Evolutionary conservation across 1,139 yeast genomes (phyloP), one percentile per base, ranked within the genome.

Genomic region (Kodamaea fungicola): DNA sequence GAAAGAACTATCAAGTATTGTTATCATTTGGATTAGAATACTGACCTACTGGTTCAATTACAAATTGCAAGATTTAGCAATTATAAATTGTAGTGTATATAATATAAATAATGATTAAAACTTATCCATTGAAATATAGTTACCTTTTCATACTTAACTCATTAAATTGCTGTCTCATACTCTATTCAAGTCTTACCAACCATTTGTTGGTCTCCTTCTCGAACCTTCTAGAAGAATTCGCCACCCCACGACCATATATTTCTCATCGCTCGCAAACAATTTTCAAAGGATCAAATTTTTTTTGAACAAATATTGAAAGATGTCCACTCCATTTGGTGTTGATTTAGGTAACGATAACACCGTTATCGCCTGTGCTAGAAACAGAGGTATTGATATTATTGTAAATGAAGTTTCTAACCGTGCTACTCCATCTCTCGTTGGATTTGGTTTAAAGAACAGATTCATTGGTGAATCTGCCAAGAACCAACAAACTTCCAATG

Each of bases 401-500:
- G 97, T 92, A 71, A 94, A 94, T 65, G 99, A 92, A 68, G 98
- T 92, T 37, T 90, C 97, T 41, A 92, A 92, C 82, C 85, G 98
- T 70, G 68, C 95, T 50, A 92, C 99, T 30, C 98, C 99, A 47
- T 72, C 97, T 21, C 72, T 92, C 51, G 94, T 94, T 52, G 97
- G 97, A 29, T 92, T 92, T 56, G 97, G 97, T 51, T 62, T 63
- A 47, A 88, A 85, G 71, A 83, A 77, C 75, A 83, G 99, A 74
- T 83, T 79, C 60, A 80, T 92, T 51, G 99, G 99, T 61, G 99
- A 92, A 73, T 61, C 85, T 38, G 98, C 95, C 56, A 90, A 89
- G 77, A 85, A 89, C 52, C 96, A 90, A 68, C 97, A 92, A 71
- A 87, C 90, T 44, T 87, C 97, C 44, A 92, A 92, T 74, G 75